Base-by-base conservation (phyloP, 2,329 filamentous ascomycete species). In the Aureobasidium sp. region DNA sequence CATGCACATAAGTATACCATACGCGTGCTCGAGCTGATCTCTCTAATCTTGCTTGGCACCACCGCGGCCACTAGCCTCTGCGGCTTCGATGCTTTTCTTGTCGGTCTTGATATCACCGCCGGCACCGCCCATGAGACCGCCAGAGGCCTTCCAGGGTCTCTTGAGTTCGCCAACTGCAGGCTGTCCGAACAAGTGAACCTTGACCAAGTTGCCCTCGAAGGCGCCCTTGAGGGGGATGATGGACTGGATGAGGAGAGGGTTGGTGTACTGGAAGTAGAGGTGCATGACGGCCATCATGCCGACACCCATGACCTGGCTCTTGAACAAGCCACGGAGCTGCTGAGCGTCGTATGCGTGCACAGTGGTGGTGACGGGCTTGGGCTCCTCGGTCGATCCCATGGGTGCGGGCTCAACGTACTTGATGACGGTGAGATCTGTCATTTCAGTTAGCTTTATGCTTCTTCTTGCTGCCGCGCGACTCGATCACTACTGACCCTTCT, bases 201-300 rank as follows among this genome's bases (percentile, higher is more conserved):
- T 97, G 82, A 94, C 85, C 70, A 97, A 81, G 83, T 97, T 97
- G 79, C 88, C 84, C 83, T 99, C 94, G 77, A 99, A 84, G 50
- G 91, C 93, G 74, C 89, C 84, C 87, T 99, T 99, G 77, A 97
- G 82, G 37, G 94, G 94, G 73, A 99, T 94, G 80, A 99, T 96
- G 76, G 89, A 95, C 85, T 99, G 94, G 80, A 99, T 96, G 72
- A 97, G 82, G 57, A 99, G 89, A 45, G 94, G 94, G 86, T 97
- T 99, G 80, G 92, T 97, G 87, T 97, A 99, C 77, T 97, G 92
- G 83, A 99, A 89, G 86, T 97, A 99, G 65, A 99, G 68, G 81
- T 99, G 94, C 93, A 99, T 97, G 73, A 97, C 90, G 65, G 78
- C 86, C 93, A 99, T 97, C 92, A 99, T 99, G 76, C 84, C 92